Base-by-base conservation (phyloP, 148 eudicot species). In the Fagopyrum esculentum region DNA sequence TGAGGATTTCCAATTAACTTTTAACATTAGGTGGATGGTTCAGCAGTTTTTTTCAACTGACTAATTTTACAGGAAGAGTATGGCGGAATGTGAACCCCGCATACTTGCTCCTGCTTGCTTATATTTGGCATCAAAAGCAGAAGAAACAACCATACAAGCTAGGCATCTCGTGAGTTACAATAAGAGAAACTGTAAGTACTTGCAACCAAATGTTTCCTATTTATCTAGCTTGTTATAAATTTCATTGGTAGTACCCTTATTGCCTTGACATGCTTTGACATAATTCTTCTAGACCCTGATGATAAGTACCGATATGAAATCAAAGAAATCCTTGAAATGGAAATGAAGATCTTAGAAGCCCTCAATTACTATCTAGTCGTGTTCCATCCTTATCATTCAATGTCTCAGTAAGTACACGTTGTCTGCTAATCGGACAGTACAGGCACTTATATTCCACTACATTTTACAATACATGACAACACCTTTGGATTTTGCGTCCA, bases 321-420 rank as follows among this genome's bases (percentile, higher is more conserved):
- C 69, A 95, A 95, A 82, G 98, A 95, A 80, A 87, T 95, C 82
- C 96, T 95, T 75, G 98, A 95, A 84, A 95, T 92, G 98, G 98
- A 95, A 85, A 95, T 95, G 98, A 95, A 89, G 88, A 80, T 92
- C 71, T 82, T 95, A 83, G 98, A 95, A 86, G 97, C 96, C 48
- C 90, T 95, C 69, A 82, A 92, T 77, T 95, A 92, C 80, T 92
- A 89, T 78, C 83, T 92, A 76, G 96, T 92, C 78, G 91, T 92
- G 72, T 95, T 84, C 80, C 98, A 95, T 85, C 98, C 98, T 74
- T 95, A 92, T 73, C 96, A 90, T 66, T 84, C 97, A 77, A 75
- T 95, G 57, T 78, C 92, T 69, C 91, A 81, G 97, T 95, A 90
- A 85, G 98, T 86, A 44, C 56, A 66, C 40, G 40, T 35, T 35